These are phyloP conservation scores for Solanum rostratum DNA, from an alignment of 257 asterid genomes.

Conservation along the genomic window DNA sequence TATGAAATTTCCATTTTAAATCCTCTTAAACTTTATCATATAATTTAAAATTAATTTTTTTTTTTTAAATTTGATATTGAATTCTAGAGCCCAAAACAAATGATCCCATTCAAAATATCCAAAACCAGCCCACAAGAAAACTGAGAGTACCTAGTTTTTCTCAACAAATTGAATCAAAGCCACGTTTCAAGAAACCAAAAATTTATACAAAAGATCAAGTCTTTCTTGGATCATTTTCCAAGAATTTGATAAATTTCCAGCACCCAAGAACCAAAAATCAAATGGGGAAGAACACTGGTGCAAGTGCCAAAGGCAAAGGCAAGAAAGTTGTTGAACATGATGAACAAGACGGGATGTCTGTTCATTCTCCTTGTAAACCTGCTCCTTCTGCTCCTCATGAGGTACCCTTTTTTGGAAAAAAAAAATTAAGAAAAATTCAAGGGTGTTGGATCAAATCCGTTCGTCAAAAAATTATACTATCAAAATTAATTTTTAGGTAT, in stretches of 20 bases:
- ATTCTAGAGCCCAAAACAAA: background rate
- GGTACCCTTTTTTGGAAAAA: conserved; percentile 28
- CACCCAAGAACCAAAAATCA: background rate
- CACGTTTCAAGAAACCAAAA: background rate
- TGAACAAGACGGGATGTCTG: conserved; percentile 78
- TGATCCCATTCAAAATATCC: background rate
- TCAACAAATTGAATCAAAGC: background rate
- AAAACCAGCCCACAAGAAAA: background rate
- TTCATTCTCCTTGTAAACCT: conserved; percentile 85
- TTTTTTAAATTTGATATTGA: too few relatives aligned
- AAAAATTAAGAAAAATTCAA: too few relatives aligned
- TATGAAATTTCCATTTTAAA: background rate
- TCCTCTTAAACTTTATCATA: background rate
- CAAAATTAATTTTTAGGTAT: background rate
- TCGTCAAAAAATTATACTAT: background rate
- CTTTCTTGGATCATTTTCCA: too few relatives aligned
- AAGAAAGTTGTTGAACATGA: conserved; percentile 24
- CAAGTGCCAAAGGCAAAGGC: conserved; percentile 8
- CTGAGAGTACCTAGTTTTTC: background rate
- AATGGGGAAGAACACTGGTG: background rate
- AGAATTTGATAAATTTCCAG: too few relatives aligned
- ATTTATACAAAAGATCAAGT: background rate
- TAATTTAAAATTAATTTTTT: too few relatives aligned
- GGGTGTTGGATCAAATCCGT: background rate
- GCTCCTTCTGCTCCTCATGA: conserved; percentile 41